Conservation (phyloP, 345 rosid genomes). For the Acer yangbiense region DNA sequence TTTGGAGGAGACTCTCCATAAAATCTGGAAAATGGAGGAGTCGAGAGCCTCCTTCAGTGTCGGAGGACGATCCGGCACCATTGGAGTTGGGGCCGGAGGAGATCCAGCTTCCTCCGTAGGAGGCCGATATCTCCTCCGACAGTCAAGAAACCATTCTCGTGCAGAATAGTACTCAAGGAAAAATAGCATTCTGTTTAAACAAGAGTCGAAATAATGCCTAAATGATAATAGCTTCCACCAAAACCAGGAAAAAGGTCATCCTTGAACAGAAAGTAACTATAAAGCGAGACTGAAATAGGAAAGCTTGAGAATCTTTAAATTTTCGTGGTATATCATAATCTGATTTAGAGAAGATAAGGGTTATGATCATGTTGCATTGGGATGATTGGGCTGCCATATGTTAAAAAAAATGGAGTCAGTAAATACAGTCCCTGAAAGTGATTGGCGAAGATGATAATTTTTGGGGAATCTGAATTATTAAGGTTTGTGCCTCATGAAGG, state of each 20-base stretch:
- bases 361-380: background rate
- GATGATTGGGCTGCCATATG: background rate
- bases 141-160: background rate
- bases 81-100: no score
- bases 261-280: background rate
- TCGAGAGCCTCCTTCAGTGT: no score
- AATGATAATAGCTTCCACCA: background rate
- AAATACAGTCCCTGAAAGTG: background rate
- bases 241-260: background rate
- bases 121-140: no score
- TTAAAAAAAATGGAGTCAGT: background rate
- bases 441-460: background rate
- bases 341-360: background rate
- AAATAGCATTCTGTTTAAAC: background rate
- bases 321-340: background rate
- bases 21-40: no score
- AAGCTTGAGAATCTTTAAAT: background rate
- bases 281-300: background rate
- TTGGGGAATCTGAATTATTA: background rate
- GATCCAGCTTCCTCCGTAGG: no score
- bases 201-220: background rate
- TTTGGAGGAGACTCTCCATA: no score
- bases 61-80: no score
- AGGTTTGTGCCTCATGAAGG: background rate
- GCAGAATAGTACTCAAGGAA: background rate